Base-by-base conservation (phyloP, 805 yeast genomes). In the Suhomyces kilbournensis region DNA sequence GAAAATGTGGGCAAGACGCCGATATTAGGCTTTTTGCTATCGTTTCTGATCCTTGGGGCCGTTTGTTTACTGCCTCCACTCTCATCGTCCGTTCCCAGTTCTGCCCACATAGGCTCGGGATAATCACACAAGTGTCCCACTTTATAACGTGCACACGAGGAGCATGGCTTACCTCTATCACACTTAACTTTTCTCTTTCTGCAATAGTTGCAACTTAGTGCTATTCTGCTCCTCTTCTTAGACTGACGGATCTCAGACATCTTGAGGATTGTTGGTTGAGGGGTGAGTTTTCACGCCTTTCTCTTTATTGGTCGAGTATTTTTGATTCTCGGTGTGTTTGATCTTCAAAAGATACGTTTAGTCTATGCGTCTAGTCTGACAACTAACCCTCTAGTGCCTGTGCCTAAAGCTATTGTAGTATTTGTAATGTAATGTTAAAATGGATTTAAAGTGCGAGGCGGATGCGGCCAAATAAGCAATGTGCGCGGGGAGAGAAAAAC, bases 121-220 rank as follows among this genome's bases (percentile, higher is more conserved):
- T 66, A 70, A 4, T 56, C 62, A 54, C 75, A 70, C 1, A 51
- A 50, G 6, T 51, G 54, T 10, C 59, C 60, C 15, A 60, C 60
- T 35, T 64, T 65, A 48, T 66, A 64, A 38, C 58, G 61, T 6
- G 62, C 49, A 53, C 77, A 72, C 7, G 71, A 59, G 20, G 63
- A 56, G 52, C 77, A 72, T 1, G 77, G 77, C 38, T 56, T 53
- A 12, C 64, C 64, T 30, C 74, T 60, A 56, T 72, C 75, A 57
- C 77, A 72, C 49, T 68, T 70, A 43, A 72, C 72, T 53, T 72
- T 72, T 30, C 76, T 53, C 48, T 57, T 60, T 51, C 69, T 68
- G 60, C 77, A 72, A 39, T 63, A 65, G 47, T 54, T 60, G 52
- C 77, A 72, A 54, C 68, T 72, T 23, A 68, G 64, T 23, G 73